phyloP scores from a whole-genome alignment of 2,329 filamentous ascomycete genomes.

The Aureobasidium leucospermi region DNA sequence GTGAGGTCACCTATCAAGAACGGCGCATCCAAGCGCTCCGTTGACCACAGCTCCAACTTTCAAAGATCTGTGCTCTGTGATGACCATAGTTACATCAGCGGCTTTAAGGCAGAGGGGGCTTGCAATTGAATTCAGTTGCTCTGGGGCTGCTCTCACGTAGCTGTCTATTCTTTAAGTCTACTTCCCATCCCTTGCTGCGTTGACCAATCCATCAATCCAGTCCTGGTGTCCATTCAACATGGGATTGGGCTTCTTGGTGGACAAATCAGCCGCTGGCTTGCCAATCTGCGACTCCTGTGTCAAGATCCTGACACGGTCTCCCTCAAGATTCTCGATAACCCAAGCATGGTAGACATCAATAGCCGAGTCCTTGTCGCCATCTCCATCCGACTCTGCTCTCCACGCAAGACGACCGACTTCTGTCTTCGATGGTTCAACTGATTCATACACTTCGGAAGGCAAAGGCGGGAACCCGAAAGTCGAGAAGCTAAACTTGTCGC shows the following conservation, averaged over 20 bases:
- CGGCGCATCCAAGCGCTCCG: too few species aligned
- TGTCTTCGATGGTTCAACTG: constrained; percentile 14
- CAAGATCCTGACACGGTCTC: constrained; percentile 27
- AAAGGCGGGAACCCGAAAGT: constrained; percentile 31
- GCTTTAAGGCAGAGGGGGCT: too few species aligned
- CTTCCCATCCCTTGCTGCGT: constrained; percentile 18
- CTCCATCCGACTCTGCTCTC: constrained; percentile 19
- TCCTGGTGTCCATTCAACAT: constrained; percentile 33
- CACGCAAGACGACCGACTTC: constrained; percentile 21
- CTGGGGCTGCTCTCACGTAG: not conserved
- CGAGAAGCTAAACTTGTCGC: constrained; percentile 27
- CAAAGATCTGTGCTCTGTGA: too few species aligned
- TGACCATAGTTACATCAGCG: too few species aligned
- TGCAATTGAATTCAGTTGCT: too few species aligned
- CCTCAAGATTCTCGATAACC: constrained; percentile 28
- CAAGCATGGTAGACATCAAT: constrained; percentile 31
- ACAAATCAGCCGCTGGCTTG: constrained; percentile 22
- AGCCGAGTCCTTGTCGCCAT: constrained; percentile 20
- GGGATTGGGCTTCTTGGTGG: constrained; percentile 26
- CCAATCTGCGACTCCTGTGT: constrained; percentile 32
- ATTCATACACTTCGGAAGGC: constrained; percentile 24
- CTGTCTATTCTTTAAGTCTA: not conserved
- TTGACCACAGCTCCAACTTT: too few species aligned
- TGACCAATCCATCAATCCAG: constrained; percentile 30
- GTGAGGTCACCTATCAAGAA: too few species aligned